A percentile compares a stretch with the other conserved stretches of the same genome.
Evolutionary conservation across 1,284 basidiomycete species (phyloP).

Genomic region (Trametes versicolor): DNA sequence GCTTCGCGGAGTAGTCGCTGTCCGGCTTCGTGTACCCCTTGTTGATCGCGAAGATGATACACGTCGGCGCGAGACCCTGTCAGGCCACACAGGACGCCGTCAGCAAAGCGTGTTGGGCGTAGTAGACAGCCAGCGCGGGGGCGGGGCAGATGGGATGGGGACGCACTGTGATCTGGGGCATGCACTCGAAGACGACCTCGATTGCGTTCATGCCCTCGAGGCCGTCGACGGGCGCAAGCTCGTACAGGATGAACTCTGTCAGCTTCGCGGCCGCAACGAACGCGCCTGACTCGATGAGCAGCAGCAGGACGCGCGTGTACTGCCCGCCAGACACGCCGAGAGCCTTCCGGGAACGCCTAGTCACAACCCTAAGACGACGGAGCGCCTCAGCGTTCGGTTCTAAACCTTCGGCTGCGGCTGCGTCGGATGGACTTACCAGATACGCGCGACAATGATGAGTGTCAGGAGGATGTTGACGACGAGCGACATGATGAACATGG

Average conservation of each 20-base stretch:
- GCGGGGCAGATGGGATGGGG: background rate
- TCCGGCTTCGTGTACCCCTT: slow-evolving; percentile 2
- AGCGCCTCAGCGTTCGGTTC: background rate
- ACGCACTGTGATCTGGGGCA: slow-evolving; percentile 27
- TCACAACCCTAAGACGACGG: slow-evolving; percentile 1
- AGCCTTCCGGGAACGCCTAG: background rate
- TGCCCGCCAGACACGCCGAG: slow-evolving; percentile 7
- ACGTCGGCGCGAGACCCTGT: slow-evolving; percentile 17
- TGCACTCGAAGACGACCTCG: slow-evolving; percentile 26
- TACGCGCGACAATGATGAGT: slow-evolving; percentile 17
- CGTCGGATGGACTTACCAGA: slow-evolving; percentile 3
- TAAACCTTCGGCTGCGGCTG: background rate
- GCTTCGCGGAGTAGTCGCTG: background rate
- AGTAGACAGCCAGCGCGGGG: background rate
- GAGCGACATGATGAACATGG: slow-evolving; percentile 25
- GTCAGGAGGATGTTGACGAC: slow-evolving; percentile 23
- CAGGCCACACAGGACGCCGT: background rate
- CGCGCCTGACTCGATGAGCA: slow-evolving; percentile 19
- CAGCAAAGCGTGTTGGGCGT: background rate
- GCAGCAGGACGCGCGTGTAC: slow-evolving; percentile 21
- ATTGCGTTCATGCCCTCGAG: slow-evolving; percentile 24
- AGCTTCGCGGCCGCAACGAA: slow-evolving; percentile 25
- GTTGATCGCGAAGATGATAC: slow-evolving; percentile 18
- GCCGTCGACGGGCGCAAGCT: slow-evolving; percentile 23
- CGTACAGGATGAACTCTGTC: slow-evolving; percentile 25